phyloP scores from a whole-genome alignment of 257 asterid species.

The Plantago elongata region DNA sequence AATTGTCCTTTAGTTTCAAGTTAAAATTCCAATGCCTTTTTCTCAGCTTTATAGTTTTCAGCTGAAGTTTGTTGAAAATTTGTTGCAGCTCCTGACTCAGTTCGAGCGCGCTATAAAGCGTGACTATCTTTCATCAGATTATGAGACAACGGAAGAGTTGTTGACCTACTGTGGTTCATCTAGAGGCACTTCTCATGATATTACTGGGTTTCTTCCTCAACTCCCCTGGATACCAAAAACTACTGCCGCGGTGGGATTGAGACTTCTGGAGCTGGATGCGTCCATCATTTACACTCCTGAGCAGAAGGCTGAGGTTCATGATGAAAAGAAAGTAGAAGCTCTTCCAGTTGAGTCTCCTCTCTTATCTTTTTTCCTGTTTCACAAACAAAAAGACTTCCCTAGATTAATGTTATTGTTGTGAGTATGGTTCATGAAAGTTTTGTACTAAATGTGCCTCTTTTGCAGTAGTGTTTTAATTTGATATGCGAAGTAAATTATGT shows the following conservation, averaged over 20 bases:
- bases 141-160: slow-evolving; percentile 86
- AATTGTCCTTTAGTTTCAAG: slow-evolving; percentile 1
- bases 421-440: too few species aligned
- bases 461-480: too few species aligned
- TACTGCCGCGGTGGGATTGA: slow-evolving; percentile 77
- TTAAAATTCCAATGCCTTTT: slow-evolving; percentile 5
- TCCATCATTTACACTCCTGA: slow-evolving; percentile 54
- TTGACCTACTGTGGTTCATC: slow-evolving; percentile 45
- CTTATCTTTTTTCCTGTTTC: slow-evolving; percentile 9
- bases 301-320: slow-evolving; percentile 48
- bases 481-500: too few species aligned
- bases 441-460: too few species aligned
- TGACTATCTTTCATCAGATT: slow-evolving; percentile 59
- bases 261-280: slow-evolving; percentile 84
- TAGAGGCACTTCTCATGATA: slow-evolving; percentile 33
- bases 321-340: slow-evolving; percentile 47
- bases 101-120: slow-evolving; percentile 74
- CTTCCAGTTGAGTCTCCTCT: slow-evolving; percentile 62
- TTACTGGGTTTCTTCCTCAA: slow-evolving; percentile 39
- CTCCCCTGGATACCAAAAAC: slow-evolving; percentile 98
- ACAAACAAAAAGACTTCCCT: too few species aligned
- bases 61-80: background rate
- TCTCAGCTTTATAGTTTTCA: background rate
- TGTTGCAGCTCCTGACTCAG: slow-evolving; percentile 61
- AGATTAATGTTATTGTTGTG: too few species aligned